A percentile compares a stretch with the other conserved stretches of the same genome.
Conservation (phyloP, 768 basidiomycete species). For the Mycena alexandri region DNA sequence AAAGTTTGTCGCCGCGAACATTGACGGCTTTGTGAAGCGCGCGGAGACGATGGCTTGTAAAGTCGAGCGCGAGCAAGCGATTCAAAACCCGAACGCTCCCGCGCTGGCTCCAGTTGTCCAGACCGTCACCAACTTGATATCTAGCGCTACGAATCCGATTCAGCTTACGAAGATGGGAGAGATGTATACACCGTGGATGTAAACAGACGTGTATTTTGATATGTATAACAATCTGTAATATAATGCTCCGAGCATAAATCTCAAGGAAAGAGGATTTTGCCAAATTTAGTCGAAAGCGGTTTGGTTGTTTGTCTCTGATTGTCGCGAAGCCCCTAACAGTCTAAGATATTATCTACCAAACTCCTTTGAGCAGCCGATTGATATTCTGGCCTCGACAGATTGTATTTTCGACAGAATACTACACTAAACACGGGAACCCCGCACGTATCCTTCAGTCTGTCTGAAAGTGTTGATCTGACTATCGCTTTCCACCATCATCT, state of each 20-base stretch:
- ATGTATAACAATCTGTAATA: neutral
- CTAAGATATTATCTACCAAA: too few relatives aligned
- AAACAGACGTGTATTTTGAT: conserved; percentile 38
- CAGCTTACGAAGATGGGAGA: conserved; percentile 90
- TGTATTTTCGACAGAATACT: neutral
- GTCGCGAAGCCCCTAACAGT: too few relatives aligned
- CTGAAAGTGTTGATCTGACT: conserved; percentile 74
- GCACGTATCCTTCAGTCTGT: conserved; percentile 80
- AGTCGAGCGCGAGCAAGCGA: conserved; percentile 78
- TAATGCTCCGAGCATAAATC: neutral
- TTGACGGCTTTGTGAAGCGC: conserved; percentile 80
- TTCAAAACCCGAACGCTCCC: conserved; percentile 52
- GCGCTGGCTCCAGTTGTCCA: conserved; percentile 74
- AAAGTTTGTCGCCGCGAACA: conserved; percentile 63
- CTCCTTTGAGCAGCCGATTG: too few relatives aligned
- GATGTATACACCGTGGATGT: conserved; percentile 90
- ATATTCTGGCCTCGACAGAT: too few relatives aligned
- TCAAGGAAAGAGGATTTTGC: too few relatives aligned
- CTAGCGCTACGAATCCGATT: conserved; percentile 87
- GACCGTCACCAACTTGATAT: conserved; percentile 86
- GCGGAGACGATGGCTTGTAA: conserved; percentile 91
- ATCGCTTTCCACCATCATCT: conserved; percentile 87
- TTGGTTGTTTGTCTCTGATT: too few relatives aligned
- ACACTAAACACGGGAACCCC: conserved; percentile 45
- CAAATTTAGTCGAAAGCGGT: too few relatives aligned